Conservation (phyloP, 148 eudicot genomes). For the Camellia sinensis region DNA sequence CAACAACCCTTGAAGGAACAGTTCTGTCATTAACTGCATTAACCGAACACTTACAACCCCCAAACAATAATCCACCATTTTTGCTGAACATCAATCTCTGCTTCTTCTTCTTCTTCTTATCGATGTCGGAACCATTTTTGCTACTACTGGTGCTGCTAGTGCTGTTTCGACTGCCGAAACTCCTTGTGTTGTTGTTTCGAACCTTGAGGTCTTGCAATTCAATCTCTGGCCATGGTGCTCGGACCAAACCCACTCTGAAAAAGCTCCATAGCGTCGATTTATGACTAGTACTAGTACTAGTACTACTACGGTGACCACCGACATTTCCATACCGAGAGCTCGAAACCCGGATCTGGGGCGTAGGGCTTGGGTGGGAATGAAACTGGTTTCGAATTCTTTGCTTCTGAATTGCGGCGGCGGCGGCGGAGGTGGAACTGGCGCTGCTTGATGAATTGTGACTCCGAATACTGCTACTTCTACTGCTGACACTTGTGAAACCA, state of each 20-base stretch:
- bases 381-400: constrained; percentile 46
- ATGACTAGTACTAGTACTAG: neutral
- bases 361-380: constrained; percentile 83
- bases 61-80: constrained; percentile 9
- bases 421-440: constrained; percentile 20
- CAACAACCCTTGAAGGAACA: constrained; percentile 19
- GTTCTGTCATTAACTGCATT: constrained; percentile 39
- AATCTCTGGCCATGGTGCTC: constrained; percentile 48
- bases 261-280: constrained; percentile 65
- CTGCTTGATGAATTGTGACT: constrained; percentile 44
- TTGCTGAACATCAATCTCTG: constrained; percentile 14
- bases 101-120: constrained; percentile 22
- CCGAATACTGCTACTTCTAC: constrained; percentile 62
- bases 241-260: constrained; percentile 54
- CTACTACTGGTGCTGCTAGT: constrained; percentile 17
- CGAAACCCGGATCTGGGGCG: constrained; percentile 44
- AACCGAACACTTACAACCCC: constrained; percentile 59
- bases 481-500: constrained; percentile 33
- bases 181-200: constrained; percentile 18
- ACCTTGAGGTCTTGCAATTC: constrained; percentile 50
- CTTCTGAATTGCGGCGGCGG: constrained; percentile 11
- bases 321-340: constrained; percentile 19
- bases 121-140: neutral
- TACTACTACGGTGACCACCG: neutral
- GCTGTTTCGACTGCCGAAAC: constrained; percentile 40